Evolutionary conservation across 352 stramenopile species (phyloP).

Genomic region (Phytophthora pinifolia): DNA sequence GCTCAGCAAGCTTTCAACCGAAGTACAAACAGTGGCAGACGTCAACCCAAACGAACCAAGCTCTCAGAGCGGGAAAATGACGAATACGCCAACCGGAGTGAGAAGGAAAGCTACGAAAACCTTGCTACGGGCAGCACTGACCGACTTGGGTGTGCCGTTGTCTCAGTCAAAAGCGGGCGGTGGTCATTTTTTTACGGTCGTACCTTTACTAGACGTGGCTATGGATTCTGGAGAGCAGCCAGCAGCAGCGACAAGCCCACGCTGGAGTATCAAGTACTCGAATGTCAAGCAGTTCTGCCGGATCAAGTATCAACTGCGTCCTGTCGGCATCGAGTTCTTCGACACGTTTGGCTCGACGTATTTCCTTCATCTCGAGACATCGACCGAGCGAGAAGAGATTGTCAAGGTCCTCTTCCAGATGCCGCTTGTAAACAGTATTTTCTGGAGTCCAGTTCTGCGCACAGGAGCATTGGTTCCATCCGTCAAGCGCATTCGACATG

Average conservation of each 20-base stretch:
- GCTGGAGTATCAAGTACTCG: conserved; percentile 64
- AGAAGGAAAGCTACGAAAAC: conserved; percentile 57
- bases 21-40: conserved; percentile 4
- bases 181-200: conserved; percentile 50
- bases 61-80: conserved; percentile 10
- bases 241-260: conserved; percentile 18
- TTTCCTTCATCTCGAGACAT: conserved; percentile 71
- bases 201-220: conserved; percentile 21
- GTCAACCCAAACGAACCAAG: conserved; percentile 3
- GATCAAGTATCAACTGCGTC: conserved; percentile 80
- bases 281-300: conserved; percentile 76
- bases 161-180: conserved; percentile 34
- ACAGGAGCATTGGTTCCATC: conserved; percentile 64
- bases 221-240: background rate
- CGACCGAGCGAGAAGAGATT: conserved; percentile 56
- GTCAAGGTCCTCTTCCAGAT: conserved; percentile 77
- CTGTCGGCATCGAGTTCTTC: conserved; percentile 77
- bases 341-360: conserved; percentile 66
- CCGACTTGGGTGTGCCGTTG: conserved; percentile 52
- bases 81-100: conserved; percentile 4
- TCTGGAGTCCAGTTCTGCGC: conserved; percentile 72
- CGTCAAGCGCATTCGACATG: conserved; percentile 65
- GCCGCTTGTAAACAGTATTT: conserved; percentile 81
- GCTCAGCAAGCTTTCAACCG: background rate
- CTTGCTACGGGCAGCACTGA: conserved; percentile 50